Conservation (phyloP, 768 basidiomycete species). For the Pisolithus sp. region DNA sequence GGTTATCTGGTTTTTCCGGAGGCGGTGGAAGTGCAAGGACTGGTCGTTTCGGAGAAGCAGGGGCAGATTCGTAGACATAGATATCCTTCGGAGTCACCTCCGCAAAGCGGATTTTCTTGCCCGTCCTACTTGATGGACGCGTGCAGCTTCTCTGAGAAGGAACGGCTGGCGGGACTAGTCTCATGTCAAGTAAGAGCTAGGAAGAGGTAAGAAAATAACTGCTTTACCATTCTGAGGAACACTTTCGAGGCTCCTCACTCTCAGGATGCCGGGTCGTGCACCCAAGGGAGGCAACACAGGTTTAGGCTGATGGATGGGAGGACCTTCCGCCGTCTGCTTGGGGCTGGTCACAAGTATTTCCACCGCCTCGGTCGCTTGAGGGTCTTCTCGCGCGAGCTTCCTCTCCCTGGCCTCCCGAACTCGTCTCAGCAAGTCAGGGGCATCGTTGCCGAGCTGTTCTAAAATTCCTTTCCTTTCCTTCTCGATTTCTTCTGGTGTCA, state of each 20-base stretch:
- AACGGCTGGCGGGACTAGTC: conserved; percentile 35
- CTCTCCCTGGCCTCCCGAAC: conserved; percentile 4
- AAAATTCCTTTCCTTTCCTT: conserved; percentile 59
- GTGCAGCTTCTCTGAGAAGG: conserved; percentile 43
- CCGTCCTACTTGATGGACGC: conserved; percentile 54
- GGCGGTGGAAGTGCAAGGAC: conserved; percentile 49
- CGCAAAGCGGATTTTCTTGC: conserved; percentile 65
- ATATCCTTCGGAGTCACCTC: conserved; percentile 70
- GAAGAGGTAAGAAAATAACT: neutral
- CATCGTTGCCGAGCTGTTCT: conserved; percentile 63
- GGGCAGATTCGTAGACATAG: conserved; percentile 77
- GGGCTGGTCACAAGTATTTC: neutral
- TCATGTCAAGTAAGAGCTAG: neutral
- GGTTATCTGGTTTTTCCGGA: conserved; percentile 19
- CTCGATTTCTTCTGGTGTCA: conserved; percentile 68
- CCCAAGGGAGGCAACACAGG: conserved; percentile 8
- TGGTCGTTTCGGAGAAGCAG: conserved; percentile 61
- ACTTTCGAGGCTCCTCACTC: conserved; percentile 27
- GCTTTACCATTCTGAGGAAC: conserved; percentile 17
- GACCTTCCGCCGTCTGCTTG: neutral
- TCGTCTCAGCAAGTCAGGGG: conserved; percentile 51
- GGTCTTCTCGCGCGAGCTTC: neutral
- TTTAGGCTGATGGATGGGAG: neutral
- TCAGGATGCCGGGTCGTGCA: conserved; percentile 16
- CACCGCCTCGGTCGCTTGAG: too few relatives aligned